Evolutionary conservation across 495 filamentous ascomycete species (phyloP), one percentile per base, ranked within the genome.

Genomic region (Amphirosellinia nigrospora): DNA sequence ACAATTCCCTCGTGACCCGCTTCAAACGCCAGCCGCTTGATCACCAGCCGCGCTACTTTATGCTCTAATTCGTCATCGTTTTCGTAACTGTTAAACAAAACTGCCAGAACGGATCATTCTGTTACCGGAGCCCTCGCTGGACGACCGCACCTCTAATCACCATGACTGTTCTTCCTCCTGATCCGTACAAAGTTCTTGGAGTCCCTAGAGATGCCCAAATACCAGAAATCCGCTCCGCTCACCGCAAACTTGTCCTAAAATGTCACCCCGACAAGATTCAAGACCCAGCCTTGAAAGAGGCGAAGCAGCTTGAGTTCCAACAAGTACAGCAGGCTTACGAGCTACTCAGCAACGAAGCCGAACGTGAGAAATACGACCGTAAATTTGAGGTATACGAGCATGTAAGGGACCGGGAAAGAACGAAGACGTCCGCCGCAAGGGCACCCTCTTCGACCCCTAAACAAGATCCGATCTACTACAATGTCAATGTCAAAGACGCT

Each of bases 181-280:
- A 97, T 80, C 95, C 94, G 34, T 99, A 98, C 86, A 88, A 86
- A 65, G 83, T 88, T 19, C 87, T 99, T 46, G 93, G 93, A 53
- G 86, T 99, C 53, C 73, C 90, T 48, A 92, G 89, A 75, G 88
- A 92, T 78, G 93, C 93, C 48, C 86, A 91, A 61, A 80, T 91
- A 26, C 74, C 89, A 30, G 88, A 90, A 69, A 95, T 99, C 78
- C 90, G 93, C 70, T 83, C 86, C 56, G 90, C 93, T 21, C 91
- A 98, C 83, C 92, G 93, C 70, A 98, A 97, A 81, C 91, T 97
- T 30, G 94, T 93, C 64, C 88, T 98, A 67, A 94, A 93, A 82
- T 94, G 90, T 77, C 96, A 99, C 77, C 96, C 96, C 39, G 96
- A 99, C 85, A 98, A 98, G 83, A 88, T 98, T 60, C 88, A 93